Evolutionary conservation across 495 filamentous ascomycete species (phyloP).

Genomic region (Corynascus novoguineensis): DNA sequence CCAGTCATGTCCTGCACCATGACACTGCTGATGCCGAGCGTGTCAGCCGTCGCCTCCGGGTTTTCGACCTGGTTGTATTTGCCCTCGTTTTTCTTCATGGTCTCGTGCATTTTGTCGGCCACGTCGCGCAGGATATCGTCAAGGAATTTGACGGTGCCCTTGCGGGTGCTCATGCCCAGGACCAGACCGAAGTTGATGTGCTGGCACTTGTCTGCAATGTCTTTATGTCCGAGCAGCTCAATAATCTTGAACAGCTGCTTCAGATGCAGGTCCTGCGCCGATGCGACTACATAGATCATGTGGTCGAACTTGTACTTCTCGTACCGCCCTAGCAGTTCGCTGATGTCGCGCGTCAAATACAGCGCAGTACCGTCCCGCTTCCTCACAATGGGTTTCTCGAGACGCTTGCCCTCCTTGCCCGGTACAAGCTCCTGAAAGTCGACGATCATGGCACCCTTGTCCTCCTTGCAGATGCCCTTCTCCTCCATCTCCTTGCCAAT

Average conservation of each 20-base stretch:
- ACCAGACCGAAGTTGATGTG: constrained; percentile 63
- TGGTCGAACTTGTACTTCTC: constrained; percentile 62
- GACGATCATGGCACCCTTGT: constrained; percentile 82
- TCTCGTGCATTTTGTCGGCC: constrained; percentile 59
- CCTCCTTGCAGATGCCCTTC: constrained; percentile 68
- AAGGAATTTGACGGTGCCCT: constrained; percentile 50
- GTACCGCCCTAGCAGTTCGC: constrained; percentile 53
- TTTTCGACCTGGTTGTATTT: constrained; percentile 58
- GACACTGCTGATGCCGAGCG: constrained; percentile 56
- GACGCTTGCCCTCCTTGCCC: constrained; percentile 52
- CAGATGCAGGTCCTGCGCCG: constrained; percentile 56
- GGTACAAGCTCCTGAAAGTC: constrained; percentile 73
- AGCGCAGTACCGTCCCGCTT: constrained; percentile 59
- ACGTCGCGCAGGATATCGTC: constrained; percentile 59
- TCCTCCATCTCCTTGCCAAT: constrained; percentile 61
- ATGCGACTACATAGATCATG: constrained; percentile 65
- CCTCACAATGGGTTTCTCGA: constrained; percentile 51
- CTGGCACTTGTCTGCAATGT: constrained; percentile 51
- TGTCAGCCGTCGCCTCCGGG: constrained; percentile 51
- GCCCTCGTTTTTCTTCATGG: constrained; percentile 55
- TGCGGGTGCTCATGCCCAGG: constrained; percentile 58
- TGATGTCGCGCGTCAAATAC: constrained; percentile 62
- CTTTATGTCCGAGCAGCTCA: constrained; percentile 53
- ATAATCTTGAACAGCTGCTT: constrained; percentile 62
- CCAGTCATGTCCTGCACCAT: constrained; percentile 64